A percentile compares a stretch with the other conserved stretches of the same genome.
Conservation (phyloP, 2,329 filamentous ascomycete species). For the Microcyclospora pomicola region DNA sequence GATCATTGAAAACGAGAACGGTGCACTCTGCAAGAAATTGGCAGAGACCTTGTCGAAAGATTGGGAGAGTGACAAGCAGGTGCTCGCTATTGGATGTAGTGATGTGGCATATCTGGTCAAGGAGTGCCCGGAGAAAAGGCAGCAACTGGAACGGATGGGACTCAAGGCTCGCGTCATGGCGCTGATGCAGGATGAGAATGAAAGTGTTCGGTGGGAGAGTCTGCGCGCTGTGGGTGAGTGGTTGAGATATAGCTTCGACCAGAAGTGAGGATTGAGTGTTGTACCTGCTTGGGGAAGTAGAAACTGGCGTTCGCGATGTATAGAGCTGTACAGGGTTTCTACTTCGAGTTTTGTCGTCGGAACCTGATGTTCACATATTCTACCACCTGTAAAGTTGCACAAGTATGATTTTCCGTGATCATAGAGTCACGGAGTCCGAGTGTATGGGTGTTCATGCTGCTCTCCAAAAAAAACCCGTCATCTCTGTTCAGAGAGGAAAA, state of each 20-base stretch:
- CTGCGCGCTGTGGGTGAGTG: constrained; percentile 70
- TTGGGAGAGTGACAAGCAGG: constrained; percentile 73
- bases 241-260: constrained; percentile 55
- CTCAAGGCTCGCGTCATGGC: constrained; percentile 84
- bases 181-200: constrained; percentile 79
- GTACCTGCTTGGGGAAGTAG: too few species aligned
- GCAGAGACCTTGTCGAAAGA: constrained; percentile 73
- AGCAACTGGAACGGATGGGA: constrained; percentile 66
- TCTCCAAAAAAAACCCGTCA: too few species aligned
- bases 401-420: too few species aligned
- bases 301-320: too few species aligned
- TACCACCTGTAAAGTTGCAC: too few species aligned
- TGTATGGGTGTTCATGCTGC: too few species aligned
- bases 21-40: constrained; percentile 62
- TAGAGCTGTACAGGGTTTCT: too few species aligned
- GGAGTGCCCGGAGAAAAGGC: constrained; percentile 73
- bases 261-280: not conserved
- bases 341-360: too few species aligned
- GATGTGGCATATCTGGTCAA: constrained; percentile 81
- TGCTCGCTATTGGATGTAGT: constrained; percentile 84
- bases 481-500: too few species aligned
- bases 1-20: constrained; percentile 73
- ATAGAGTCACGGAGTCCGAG: too few species aligned
- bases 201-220: constrained; percentile 85
- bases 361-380: too few species aligned